These are phyloP conservation scores for Ustilago shanxiensis DNA, from an alignment of 1,284 basidiomycete species.

Conservation along the genomic window DNA sequence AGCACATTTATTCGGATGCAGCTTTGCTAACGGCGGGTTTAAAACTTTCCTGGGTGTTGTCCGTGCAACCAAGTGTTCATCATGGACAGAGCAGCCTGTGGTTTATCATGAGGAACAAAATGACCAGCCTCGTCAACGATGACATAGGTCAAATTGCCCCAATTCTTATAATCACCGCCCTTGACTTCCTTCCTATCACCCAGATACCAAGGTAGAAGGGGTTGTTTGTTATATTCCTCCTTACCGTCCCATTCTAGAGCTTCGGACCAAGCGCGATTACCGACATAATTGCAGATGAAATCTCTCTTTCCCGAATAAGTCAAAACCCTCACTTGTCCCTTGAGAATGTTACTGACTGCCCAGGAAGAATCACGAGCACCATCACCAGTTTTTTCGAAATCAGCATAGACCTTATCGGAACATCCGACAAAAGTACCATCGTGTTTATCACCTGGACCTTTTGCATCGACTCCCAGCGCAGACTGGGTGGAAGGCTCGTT, in stretches of 20 bases:
- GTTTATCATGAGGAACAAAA: slow-evolving; percentile 68
- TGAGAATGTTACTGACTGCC: slow-evolving; percentile 59
- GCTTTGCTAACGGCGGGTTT: not conserved
- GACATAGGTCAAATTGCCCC: slow-evolving; percentile 57
- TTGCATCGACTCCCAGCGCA: slow-evolving; percentile 60
- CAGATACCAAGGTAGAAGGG: slow-evolving; percentile 55
- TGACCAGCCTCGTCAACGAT: slow-evolving; percentile 64
- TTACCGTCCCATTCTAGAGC: slow-evolving; percentile 58
- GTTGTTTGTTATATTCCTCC: slow-evolving; percentile 49
- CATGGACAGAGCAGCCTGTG: slow-evolving; percentile 55
- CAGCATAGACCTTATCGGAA: slow-evolving; percentile 61
- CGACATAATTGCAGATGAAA: slow-evolving; percentile 68
- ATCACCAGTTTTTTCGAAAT: slow-evolving; percentile 67
- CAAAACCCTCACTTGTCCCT: slow-evolving; percentile 57
- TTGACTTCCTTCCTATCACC: slow-evolving; percentile 8
- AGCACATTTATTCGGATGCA: no score
- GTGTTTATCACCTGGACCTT: slow-evolving; percentile 61
- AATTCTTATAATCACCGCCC: slow-evolving; percentile 56
- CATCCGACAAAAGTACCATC: slow-evolving; percentile 67
- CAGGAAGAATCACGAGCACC: slow-evolving; percentile 63
- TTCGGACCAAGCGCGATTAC: slow-evolving; percentile 61
- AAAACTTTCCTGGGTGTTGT: slow-evolving; percentile 26
- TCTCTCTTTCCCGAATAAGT: slow-evolving; percentile 62
- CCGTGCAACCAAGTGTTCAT: slow-evolving; percentile 64
- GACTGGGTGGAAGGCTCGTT: slow-evolving; percentile 54